Percentiles rank a stretch among this genome's conserved stretches.
Evolutionary conservation across 768 basidiomycete species (phyloP).

Genomic region (Collybia nuda): DNA sequence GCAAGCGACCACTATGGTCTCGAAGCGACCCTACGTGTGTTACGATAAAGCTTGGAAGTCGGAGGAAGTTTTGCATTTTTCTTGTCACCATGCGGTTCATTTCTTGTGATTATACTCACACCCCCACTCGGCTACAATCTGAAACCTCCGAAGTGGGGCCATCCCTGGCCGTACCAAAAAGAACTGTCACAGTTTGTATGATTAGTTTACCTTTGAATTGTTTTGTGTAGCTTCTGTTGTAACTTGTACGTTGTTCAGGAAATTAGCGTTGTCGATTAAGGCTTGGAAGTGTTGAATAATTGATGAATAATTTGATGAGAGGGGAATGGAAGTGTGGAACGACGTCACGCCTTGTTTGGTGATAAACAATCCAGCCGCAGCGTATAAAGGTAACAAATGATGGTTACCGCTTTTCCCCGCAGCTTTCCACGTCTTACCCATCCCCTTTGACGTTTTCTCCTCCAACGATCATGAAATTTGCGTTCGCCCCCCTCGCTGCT

Average conservation of each 20-base stretch:
- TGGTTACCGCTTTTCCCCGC: slow-evolving; percentile 17
- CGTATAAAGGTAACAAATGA: slow-evolving; percentile 15
- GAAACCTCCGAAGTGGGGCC: background rate
- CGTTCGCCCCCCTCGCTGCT: slow-evolving; percentile 36
- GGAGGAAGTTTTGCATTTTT: too few relatives aligned
- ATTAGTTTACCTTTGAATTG: too few relatives aligned
- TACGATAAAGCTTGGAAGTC: slow-evolving; percentile 12
- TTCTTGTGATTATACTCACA: background rate
- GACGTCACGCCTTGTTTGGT: slow-evolving; percentile 21
- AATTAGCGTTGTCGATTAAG: too few relatives aligned
- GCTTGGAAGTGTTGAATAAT: background rate
- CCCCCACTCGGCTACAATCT: background rate
- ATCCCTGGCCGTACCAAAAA: too few relatives aligned
- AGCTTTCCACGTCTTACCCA: slow-evolving; percentile 23
- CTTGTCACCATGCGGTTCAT: background rate
- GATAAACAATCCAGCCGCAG: slow-evolving; percentile 15
- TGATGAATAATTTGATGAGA: background rate
- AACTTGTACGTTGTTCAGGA: too few relatives aligned
- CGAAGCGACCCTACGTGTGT: slow-evolving; percentile 33
- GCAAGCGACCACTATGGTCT: slow-evolving; percentile 74
- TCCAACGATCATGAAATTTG: slow-evolving; percentile 46
- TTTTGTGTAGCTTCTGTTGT: too few relatives aligned
- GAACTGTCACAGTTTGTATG: too few relatives aligned
- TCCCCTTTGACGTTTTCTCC: slow-evolving; percentile 16
- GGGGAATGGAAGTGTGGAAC: slow-evolving; percentile 28